A percentile compares a stretch with the other conserved stretches of the same genome.
These are phyloP conservation scores for Penicillium sclerotigenum DNA, from an alignment of 2,329 filamentous ascomycete genomes.

Conservation along the genomic window DNA sequence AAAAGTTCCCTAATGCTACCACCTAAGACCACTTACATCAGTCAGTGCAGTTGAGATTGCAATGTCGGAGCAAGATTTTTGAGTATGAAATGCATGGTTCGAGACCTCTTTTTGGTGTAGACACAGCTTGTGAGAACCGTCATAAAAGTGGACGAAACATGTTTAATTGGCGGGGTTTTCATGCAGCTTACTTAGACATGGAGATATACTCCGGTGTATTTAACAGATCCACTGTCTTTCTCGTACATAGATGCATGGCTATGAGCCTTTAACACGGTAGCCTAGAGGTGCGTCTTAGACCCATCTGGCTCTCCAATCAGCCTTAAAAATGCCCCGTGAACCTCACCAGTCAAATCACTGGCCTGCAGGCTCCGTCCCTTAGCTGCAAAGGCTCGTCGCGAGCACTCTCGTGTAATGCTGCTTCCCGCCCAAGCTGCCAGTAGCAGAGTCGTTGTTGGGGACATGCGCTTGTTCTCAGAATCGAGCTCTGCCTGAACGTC, in stretches of 20 bases:
- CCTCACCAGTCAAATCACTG: slow-evolving; percentile 86
- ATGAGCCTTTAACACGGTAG: neutral
- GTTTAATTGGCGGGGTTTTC: neutral
- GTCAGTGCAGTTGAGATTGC: neutral
- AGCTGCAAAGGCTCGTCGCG: slow-evolving; percentile 78
- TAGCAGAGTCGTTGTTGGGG: slow-evolving; percentile 59
- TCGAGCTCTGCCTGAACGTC: slow-evolving; percentile 43
- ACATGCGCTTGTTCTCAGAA: slow-evolving; percentile 55
- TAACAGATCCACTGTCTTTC: neutral
- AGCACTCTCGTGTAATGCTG: slow-evolving; percentile 85
- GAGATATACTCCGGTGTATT: neutral
- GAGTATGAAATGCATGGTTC: neutral
- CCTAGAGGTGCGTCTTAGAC: slow-evolving; percentile 36
- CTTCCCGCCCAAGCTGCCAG: slow-evolving; percentile 84
- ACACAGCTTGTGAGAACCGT: neutral
- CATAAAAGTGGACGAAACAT: neutral
- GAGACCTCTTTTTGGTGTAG: neutral
- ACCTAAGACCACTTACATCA: neutral
- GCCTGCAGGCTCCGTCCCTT: slow-evolving; percentile 87
- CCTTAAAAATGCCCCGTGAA: slow-evolving; percentile 75
- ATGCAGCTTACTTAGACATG: neutral
- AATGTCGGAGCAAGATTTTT: neutral
- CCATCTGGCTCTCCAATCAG: slow-evolving; percentile 70
- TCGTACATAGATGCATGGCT: neutral
- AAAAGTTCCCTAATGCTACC: neutral